Conservation (phyloP, 2,329 filamentous ascomycete genomes). For the Cytospora piceicola region DNA sequence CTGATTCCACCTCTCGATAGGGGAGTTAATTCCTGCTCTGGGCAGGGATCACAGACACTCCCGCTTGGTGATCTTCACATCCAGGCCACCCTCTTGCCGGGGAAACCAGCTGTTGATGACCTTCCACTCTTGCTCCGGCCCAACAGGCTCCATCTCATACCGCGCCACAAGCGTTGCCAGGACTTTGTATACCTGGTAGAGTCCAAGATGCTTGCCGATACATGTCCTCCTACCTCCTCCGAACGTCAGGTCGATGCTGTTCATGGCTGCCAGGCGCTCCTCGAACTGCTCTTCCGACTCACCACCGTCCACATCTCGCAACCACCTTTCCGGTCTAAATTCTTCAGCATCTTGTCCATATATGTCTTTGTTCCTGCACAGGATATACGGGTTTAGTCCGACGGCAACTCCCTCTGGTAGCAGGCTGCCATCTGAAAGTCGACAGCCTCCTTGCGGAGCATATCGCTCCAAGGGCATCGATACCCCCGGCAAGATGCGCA, state of each 20-base stretch:
- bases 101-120: conserved; percentile 21
- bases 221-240: conserved; percentile 72
- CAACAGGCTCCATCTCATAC: conserved; percentile 55
- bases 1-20: neutral
- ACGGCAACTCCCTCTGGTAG: conserved; percentile 73
- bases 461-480: conserved; percentile 35
- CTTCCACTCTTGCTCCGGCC: neutral
- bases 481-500: conserved; percentile 47
- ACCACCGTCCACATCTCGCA: conserved; percentile 45
- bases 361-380: conserved; percentile 68
- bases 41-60: neutral
- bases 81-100: conserved; percentile 16
- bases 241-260: conserved; percentile 71
- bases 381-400: conserved; percentile 75
- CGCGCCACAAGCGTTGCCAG: conserved; percentile 63
- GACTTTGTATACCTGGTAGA: conserved; percentile 66
- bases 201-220: conserved; percentile 67
- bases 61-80: conserved; percentile 13
- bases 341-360: conserved; percentile 65
- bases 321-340: conserved; percentile 72
- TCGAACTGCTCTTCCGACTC: conserved; percentile 51
- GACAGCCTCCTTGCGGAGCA: conserved; percentile 32
- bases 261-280: conserved; percentile 66
- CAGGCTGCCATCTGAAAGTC: conserved; percentile 51
- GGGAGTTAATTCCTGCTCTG: neutral